These are phyloP conservation scores for Pichia scutulata DNA, from an alignment of 805 yeast genomes.

Conservation along the genomic window DNA sequence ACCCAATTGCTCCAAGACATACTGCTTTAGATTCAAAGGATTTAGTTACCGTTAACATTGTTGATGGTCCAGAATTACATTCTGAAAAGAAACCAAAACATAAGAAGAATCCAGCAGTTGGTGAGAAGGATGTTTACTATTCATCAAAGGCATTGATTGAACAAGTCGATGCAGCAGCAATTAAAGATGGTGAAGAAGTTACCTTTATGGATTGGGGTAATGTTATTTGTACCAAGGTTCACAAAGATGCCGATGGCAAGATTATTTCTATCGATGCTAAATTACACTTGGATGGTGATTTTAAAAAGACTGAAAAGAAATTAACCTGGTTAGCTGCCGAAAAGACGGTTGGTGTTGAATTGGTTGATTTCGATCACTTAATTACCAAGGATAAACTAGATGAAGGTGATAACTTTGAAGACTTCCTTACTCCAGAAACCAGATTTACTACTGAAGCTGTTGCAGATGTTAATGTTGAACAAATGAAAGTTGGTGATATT, in stretches of 20 bases:
- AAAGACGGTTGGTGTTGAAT: slow-evolving; percentile 64
- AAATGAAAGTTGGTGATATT: slow-evolving; percentile 76
- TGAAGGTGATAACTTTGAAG: slow-evolving; percentile 90
- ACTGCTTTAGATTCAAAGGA: slow-evolving; percentile 63
- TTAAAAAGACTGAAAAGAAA: slow-evolving; percentile 92
- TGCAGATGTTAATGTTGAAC: slow-evolving; percentile 73
- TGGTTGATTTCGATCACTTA: slow-evolving; percentile 89
- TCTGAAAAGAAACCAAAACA: slow-evolving; percentile 82
- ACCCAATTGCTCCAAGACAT: slow-evolving; percentile 94
- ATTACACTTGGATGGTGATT: slow-evolving; percentile 89
- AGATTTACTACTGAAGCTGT: slow-evolving; percentile 72
- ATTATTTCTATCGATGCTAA: slow-evolving; percentile 65
- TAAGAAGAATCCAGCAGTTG: slow-evolving; percentile 90
- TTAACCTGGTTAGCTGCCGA: slow-evolving; percentile 88
- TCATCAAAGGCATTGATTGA: slow-evolving; percentile 63
- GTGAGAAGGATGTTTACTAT: slow-evolving; percentile 70
- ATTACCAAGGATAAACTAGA: slow-evolving; percentile 92
- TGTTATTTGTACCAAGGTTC: slow-evolving; percentile 65
- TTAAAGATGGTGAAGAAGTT: slow-evolving; percentile 78
- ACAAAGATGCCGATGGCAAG: slow-evolving; percentile 45
- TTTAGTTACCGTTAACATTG: slow-evolving; percentile 62
- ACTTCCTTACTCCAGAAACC: slow-evolving; percentile 80
- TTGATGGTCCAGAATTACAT: slow-evolving; percentile 60
- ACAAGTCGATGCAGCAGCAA: slow-evolving; percentile 69
- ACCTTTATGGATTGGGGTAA: slow-evolving; percentile 99